Conservation (phyloP, 345 rosid genomes). For the Syzygium oleosum region DNA sequence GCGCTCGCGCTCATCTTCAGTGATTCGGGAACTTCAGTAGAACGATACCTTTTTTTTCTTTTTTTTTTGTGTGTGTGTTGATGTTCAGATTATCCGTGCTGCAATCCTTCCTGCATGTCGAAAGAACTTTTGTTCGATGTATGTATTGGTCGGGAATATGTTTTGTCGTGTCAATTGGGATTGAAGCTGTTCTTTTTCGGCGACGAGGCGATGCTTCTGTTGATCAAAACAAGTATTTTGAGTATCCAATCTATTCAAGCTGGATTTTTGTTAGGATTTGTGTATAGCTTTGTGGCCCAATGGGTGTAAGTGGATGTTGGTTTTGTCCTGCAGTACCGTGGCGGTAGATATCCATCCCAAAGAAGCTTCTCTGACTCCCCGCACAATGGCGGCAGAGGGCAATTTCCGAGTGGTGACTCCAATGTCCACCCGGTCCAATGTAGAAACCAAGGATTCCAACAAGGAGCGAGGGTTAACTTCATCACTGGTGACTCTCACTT, state of each 20-base stretch:
- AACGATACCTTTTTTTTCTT: not conserved
- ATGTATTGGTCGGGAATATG: not conserved
- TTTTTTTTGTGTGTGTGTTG: not conserved
- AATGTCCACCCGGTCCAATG: conserved; percentile 32
- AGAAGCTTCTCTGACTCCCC: conserved; percentile 51
- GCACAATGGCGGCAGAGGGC: conserved; percentile 5
- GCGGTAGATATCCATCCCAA: conserved; percentile 36
- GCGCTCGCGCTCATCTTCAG: not conserved
- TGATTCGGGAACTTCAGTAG: not conserved
- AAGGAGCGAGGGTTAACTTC: conserved; percentile 17
- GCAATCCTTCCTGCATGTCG: not conserved
- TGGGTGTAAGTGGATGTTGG: not conserved
- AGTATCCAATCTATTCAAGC: not conserved
- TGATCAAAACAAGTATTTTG: not conserved
- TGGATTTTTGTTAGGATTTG: not conserved
- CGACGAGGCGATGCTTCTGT: not conserved
- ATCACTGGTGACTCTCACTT: conserved; percentile 41
- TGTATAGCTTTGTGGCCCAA: not conserved
- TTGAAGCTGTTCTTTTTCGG: not conserved
- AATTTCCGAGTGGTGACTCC: conserved; percentile 30
- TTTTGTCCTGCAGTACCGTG: conserved; percentile 36
- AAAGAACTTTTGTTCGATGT: not conserved
- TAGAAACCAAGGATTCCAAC: conserved; percentile 31
- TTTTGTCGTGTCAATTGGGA: not conserved
- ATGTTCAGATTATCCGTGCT: not conserved